Base-by-base conservation (phyloP, 805 yeast species). In the Sugiyamaella floridensis region DNA sequence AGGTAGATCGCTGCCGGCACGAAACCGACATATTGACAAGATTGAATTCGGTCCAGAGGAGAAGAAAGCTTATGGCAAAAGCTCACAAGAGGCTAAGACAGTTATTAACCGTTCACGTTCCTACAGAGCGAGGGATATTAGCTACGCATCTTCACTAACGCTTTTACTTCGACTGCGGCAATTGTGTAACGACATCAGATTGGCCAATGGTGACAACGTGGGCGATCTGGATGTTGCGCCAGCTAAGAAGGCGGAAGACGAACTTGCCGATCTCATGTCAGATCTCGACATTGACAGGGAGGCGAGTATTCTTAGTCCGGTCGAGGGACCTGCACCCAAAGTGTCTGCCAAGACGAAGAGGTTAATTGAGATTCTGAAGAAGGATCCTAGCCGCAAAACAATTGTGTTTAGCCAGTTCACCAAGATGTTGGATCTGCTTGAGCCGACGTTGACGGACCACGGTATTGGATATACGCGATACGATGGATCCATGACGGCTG, bases 371-470 rank as follows among this genome's bases (percentile, higher is more conserved):
- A 64, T 76, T 4, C 58, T 77, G 46, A 50, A 55, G 22, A 51
- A 59, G 19, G 71, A 71, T 18, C 60, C 63, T 12, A 47, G 42
- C 12, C 67, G 77, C 20, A 74, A 75, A 54, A 74, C 78, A 2
- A 76, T 76, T 47, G 61, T 76, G 1, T 76, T 76, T 55, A 76
- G 80, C 8, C 74, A 72, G 49, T 76, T 74, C 53, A 68, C 72
- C 34, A 55, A 66, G 7, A 59, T 73, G 63, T 63, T 76, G 32
- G 61, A 62, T 4, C 47, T 66, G 14, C 19, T 73, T 5, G 69
- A 55, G 18, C 64, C 65, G 0, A 55, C 60, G 42, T 60, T 76
- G 26, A 53, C 57, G 9, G 57, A 57, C 8, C 61, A 66, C 18
- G 71, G 71, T 8, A 60, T 72, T 48, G 56, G 55, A 29, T 67